These are phyloP conservation scores for Russula sp. DNA, from an alignment of 768 basidiomycete species.

Conservation along the genomic window DNA sequence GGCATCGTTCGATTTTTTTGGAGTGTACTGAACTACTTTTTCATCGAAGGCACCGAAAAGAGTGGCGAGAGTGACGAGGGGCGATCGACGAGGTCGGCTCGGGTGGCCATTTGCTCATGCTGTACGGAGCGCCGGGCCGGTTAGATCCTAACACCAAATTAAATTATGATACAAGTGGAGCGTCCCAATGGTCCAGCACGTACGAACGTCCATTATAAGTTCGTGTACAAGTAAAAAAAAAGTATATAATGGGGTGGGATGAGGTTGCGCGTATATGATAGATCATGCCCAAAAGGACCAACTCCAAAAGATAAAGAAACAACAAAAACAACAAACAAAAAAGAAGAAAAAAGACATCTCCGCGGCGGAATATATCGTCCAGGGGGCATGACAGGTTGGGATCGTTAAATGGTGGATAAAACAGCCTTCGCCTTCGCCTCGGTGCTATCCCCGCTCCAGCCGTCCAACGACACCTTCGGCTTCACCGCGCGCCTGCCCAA, in stretches of 20 bases:
- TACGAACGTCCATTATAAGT: constrained; percentile 7
- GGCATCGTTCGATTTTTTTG: too few species aligned
- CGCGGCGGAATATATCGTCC: too few species aligned
- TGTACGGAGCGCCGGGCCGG: constrained; percentile 3
- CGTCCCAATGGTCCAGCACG: background rate
- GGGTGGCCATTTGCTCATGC: too few species aligned
- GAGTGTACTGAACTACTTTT: background rate
- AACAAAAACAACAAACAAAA: background rate
- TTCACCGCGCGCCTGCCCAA: constrained; percentile 31
- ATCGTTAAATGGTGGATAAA: background rate
- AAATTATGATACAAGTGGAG: too few species aligned
- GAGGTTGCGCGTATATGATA: background rate
- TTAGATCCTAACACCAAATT: background rate
- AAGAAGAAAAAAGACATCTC: background rate
- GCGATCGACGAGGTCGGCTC: too few species aligned
- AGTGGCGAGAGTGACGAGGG: too few species aligned
- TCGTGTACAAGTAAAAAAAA: constrained; percentile 3
- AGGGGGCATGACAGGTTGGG: background rate
- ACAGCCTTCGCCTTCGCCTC: background rate
- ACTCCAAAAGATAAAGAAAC: background rate
- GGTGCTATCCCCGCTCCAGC: constrained; percentile 23
- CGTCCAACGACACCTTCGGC: constrained; percentile 29
- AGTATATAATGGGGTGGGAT: background rate
- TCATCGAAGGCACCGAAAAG: too few species aligned
- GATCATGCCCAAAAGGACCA: background rate